Base-by-base conservation (phyloP, 768 basidiomycete genomes). In the Trichaptum fuscoviolaceum region DNA sequence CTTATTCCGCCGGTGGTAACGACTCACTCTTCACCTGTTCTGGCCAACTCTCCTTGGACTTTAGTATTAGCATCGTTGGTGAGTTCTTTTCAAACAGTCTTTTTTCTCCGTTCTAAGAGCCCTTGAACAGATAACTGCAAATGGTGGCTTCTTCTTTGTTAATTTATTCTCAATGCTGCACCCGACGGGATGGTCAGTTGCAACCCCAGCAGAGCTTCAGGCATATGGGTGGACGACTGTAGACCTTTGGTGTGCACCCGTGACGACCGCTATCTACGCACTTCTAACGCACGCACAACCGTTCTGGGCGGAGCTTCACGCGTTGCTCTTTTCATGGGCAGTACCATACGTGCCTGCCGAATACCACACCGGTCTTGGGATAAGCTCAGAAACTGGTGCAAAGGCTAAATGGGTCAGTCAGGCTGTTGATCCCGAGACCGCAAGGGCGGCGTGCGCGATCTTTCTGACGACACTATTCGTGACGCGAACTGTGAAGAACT, bases 211-310 rank as follows among this genome's bases (percentile, higher is more conserved):
- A 0, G 95, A 96, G 74, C 82, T 97, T 8, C 81, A 82, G 64
- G 84, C 92, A 0, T 90, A 89, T 66, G 95, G 95, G 15, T 96
- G 95, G 95, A 90, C 87, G 58, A 86, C 87, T 25, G 84, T 86
- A 0, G 95, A 96, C 73, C 75, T 95, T 34, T 96, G 95, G 94
- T 86, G 86, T 75, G 93, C 95, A 9, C 88, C 93, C 7, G 77
- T 88, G 70, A 78, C 88, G 70, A 93, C 93, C 12, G 90, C 81
- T 0, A 73, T 95, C 10, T 95, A 92, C 73, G 88, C 94, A 64
- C 84, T 88, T 66, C 82, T 95, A 63, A 95, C 93, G 9, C 92
- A 95, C 69, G 88, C 91, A 1, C 93, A 96, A 73, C 91, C 93
- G 0, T 90, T 91, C 75, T 95, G 68, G 77, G 36, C 42, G 6